These are phyloP conservation scores for Cicer judaicum DNA, from an alignment of 306 rosid genomes.

Conservation along the genomic window DNA sequence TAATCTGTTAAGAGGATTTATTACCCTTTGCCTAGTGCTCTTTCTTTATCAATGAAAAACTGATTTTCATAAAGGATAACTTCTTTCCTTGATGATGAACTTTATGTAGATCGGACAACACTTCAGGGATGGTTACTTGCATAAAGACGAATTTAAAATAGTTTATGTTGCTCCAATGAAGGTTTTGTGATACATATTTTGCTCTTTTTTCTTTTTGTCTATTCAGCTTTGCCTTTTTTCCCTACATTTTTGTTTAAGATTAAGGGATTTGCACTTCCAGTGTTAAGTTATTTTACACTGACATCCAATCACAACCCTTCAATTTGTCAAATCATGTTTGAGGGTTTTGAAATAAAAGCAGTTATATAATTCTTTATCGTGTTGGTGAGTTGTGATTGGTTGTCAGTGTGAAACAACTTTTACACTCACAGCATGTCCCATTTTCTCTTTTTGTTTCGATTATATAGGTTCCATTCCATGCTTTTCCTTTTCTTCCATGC, in stretches of 20 bases:
- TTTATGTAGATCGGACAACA: conserved; percentile 90
- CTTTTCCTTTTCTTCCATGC: conserved; percentile 30
- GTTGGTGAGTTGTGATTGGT: no score
- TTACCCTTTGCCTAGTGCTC: conserved; percentile 2
- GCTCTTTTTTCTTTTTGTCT: conserved; percentile 23
- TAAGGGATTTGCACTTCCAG: no score
- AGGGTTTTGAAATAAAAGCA: no score
- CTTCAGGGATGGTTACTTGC: conserved; percentile 93
- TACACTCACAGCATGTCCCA: no score
- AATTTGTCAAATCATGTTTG: no score
- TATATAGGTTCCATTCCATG: background rate
- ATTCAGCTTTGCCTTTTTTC: conserved; percentile 21
- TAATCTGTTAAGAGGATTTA: conserved; percentile 15
- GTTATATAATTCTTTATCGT: no score
- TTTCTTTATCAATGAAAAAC: background rate
- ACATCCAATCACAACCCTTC: no score
- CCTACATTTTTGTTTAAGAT: conserved; percentile 24
- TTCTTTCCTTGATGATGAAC: conserved; percentile 39
- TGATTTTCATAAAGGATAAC: conserved; percentile 12
- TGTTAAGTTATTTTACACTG: no score
- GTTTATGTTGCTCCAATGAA: conserved; percentile 99
- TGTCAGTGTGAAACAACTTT: no score
- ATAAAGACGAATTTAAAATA: conserved; percentile 89
- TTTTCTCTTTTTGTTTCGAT: no score
- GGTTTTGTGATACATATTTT: conserved; percentile 54